Evolutionary conservation across 805 yeast genomes (phyloP), one percentile per base, ranked within the genome.

Genomic region (Ogataea degrootiae): DNA sequence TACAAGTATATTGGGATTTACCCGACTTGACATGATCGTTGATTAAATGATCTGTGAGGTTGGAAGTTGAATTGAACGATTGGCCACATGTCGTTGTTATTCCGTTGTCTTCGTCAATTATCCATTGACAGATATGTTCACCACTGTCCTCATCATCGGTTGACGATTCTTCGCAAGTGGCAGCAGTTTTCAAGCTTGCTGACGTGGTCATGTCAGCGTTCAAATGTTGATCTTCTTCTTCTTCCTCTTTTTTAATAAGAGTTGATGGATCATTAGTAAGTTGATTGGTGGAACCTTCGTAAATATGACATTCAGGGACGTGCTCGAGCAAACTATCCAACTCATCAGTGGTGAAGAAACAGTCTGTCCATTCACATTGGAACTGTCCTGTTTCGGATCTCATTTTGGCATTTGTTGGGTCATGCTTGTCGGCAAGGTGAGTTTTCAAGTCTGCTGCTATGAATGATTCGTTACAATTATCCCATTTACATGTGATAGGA

Each of bases 351-450:
- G 70, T 69, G 59, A 74, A 87, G 39, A 75, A 68, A 72, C 97
- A 90, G 45, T 81, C 74, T 47, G 71, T 67, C 96, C 96, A 89
- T 58, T 82, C 88, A 68, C 97, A 90, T 42, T 74, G 69, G 43
- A 65, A 70, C n/a, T 37, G 39, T 9, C 31, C 31, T 9, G 31
- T 26, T 9, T 26, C 31, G 11, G 31, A 9, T 26, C 12, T 26
- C 31, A 26, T 26, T 6, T 3, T 9, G 12, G 31, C 9, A 11
- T 26, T 26, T 9, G 11, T n/a, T 33, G 44, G 55, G 7, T 78
- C 58, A 59, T 79, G 83, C 37, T 72, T 76, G 43, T 72, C 73
- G 36, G 73, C 67, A 21, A 83, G 56, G 60, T 85, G 90, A 39
- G 71, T 69, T 48, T 77, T 79, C 34, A 80, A 55, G 22, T 70